phyloP scores from a whole-genome alignment of 257 asterid species.

The Solanum ahanhuiri region DNA sequence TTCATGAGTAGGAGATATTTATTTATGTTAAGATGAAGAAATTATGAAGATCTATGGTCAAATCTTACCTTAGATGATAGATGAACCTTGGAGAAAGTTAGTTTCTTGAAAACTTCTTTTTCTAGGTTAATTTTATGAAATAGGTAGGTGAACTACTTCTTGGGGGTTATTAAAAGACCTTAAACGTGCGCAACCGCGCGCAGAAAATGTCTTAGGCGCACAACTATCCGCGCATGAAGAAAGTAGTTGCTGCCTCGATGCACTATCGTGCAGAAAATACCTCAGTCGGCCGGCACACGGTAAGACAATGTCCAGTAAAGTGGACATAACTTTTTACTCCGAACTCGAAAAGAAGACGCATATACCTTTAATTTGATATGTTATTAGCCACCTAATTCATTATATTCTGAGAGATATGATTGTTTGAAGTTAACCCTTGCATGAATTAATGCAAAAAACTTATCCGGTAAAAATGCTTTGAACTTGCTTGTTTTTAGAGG shows the following conservation, averaged over 20 bases:
- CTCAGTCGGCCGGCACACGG: background rate
- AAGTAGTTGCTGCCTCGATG: background rate
- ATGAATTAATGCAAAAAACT: background rate
- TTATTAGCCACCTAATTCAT: background rate
- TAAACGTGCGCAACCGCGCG: background rate
- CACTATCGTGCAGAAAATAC: background rate
- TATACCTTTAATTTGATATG: too few species aligned
- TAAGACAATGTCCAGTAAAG: background rate
- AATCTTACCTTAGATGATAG: background rate
- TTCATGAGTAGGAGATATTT: background rate
- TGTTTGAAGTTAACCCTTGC: too few species aligned
- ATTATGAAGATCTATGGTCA: background rate
- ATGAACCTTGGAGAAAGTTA: background rate
- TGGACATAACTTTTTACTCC: background rate
- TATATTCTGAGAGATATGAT: background rate
- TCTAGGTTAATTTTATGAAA: background rate
- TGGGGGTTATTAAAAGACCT: background rate
- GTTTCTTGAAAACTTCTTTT: too few species aligned
- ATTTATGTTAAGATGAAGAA: background rate
- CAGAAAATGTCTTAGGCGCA: background rate
- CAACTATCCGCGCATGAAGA: background rate
- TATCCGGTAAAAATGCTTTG: background rate
- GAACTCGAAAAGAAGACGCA: too few species aligned
- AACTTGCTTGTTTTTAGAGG: background rate
- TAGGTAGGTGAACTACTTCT: background rate